A percentile compares a stretch with the other conserved stretches of the same genome.
Evolutionary conservation across 306 rosid species (phyloP).

Genomic region (Medicago truncatula): MtrunA17r5.0-ANR NC_053045.1:46563501-46564000

Average conservation of each 20-base stretch:
- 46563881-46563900: constrained; percentile 91
- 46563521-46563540: neutral
- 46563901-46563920: constrained; percentile 70
- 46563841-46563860: constrained; percentile 80
- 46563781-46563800: constrained; percentile 41
- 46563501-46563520: neutral
- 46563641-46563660: neutral
- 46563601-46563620: constrained; percentile 5
- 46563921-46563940: constrained; percentile 61
- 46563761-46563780: constrained; percentile 10
- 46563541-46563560: neutral
- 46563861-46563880: constrained; percentile 74
- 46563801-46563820: constrained; percentile 24
- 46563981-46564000: constrained; percentile 89
- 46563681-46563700: neutral
- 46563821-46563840: constrained; percentile 26
- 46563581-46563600: neutral
- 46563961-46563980: constrained; percentile 72
- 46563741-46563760: constrained; percentile 24
- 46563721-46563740: constrained; percentile 26
- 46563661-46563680: neutral
- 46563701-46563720: neutral
- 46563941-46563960: constrained; percentile 82
- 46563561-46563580: neutral
- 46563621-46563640: neutral